Evolutionary conservation across 805 yeast species (phyloP), one percentile per base, ranked within the genome.

Genomic region (Candida odintsovae): DNA sequence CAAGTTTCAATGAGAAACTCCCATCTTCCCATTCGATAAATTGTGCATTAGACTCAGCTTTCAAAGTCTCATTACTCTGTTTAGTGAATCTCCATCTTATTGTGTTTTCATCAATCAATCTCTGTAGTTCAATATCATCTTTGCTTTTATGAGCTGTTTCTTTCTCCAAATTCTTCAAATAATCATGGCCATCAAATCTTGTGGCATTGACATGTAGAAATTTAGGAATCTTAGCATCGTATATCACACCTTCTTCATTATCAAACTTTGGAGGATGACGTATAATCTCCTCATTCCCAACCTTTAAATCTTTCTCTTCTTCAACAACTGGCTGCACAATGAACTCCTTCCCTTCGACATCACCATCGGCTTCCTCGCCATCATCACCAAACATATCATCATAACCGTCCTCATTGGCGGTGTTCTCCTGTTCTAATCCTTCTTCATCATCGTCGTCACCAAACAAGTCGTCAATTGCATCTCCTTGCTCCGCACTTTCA

Each of bases 11-110:
- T 2, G 97, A 90, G 51, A 81, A 68, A 4, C 88, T 73, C 1
- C 99, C 99, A 66, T 94, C 98, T 46, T 86, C 84, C 99, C 99
- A 94, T 63, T 88, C 86, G 31, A 94, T 77, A 47, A 92, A 80
- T 60, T 90, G 88, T 6, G 97, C 83, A 61, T 94, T 94, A 10
- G 95, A 84, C 63, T 90, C 95, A 56, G 86, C 86, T 58, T 78
- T 77, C 53, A 90, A 80, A 0, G 57, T 45, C 18, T 67, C 63
- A n/a, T 77, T 78, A 7, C 44, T 26, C 50, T 81, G 82, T 48
- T 84, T 78, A 15, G 89, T 84, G 64, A 90, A 92, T 66, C 96
- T 80, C 99, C 99, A 94, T 61, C 99, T 78, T 29, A 94, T 73
- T 0, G 97, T 89, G 64, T 90, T 92, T 58, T 86, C 90, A 51